Conservation (phyloP, 441 rosid genomes). For the Gossypium davidsonii region DNA sequence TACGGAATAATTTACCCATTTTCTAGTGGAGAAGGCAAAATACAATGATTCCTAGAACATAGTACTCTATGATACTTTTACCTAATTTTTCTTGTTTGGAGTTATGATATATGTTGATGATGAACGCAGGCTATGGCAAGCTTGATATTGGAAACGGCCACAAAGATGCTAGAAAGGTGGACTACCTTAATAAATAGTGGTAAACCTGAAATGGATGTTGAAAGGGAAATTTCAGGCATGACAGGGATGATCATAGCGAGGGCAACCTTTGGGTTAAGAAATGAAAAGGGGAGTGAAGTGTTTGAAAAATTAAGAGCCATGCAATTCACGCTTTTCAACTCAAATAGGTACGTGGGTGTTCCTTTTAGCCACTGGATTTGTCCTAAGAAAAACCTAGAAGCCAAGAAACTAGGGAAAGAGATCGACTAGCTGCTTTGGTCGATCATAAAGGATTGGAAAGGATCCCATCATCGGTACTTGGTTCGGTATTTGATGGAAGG, state of each 20-base stretch:
- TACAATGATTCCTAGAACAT: too few species aligned
- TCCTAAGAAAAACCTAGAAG: slow-evolving; percentile 46
- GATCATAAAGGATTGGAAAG: slow-evolving; percentile 37
- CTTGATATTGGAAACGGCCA: slow-evolving; percentile 61
- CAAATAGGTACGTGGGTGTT: slow-evolving; percentile 78
- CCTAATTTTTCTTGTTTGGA: background rate
- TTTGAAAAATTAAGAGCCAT: slow-evolving; percentile 58
- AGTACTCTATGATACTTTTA: too few species aligned
- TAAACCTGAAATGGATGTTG: slow-evolving; percentile 51
- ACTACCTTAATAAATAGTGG: slow-evolving; percentile 34
- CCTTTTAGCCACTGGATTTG: slow-evolving; percentile 53
- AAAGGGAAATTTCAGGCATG: slow-evolving; percentile 52
- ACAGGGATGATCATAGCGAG: slow-evolving; percentile 87
- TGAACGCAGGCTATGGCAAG: slow-evolving; percentile 51
- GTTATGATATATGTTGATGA: background rate
- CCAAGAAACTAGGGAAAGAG: slow-evolving; percentile 57
- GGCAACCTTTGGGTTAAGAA: slow-evolving; percentile 72
- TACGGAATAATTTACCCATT: too few species aligned
- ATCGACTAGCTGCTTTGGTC: slow-evolving; percentile 58
- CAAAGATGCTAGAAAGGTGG: slow-evolving; percentile 58
- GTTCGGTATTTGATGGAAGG: slow-evolving; percentile 53
- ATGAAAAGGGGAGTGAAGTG: slow-evolving; percentile 46
- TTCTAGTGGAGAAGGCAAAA: too few species aligned
- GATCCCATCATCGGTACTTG: slow-evolving; percentile 31
- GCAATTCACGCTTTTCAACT: slow-evolving; percentile 63